Evolutionary conservation across 2,329 filamentous ascomycete genomes (phyloP), one percentile per base, ranked within the genome.

Genomic region (Exophiala calicioides): DNA sequence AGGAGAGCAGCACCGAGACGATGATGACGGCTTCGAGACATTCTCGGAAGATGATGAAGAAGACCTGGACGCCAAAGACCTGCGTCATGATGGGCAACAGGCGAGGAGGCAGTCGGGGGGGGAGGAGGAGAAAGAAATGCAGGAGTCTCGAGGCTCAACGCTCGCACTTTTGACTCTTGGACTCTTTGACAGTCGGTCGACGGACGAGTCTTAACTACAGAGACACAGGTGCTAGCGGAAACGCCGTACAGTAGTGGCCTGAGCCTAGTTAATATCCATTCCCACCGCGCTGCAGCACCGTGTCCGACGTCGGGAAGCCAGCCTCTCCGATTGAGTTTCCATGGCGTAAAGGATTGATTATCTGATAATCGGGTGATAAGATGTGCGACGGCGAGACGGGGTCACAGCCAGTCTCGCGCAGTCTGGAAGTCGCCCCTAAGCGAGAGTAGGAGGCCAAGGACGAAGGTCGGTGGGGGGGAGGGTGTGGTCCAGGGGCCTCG

Each of bases 31-130:
- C 86, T 72, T 95, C 89, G 36, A 95, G 73, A 37, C 82, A 82
- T 71, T 95, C 89, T 63, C 89, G 83, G 65, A 95, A 93, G 69
- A 87, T 83, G 65, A 95, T 87, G 72, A 95, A 90, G 73, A 95
- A 95, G 44, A 95, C 81, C 77, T 85, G 86, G 18, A 89, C 81
- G 52, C 85, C 79, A 66, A 90, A 90, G 46, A 90, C 82, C 64
- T 85, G 80, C 53, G 78, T 75, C 64, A 84, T 82, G 71, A 79
- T 84, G 58, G 47, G 26, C 19, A 6, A 23, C 10, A 44, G 10
- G 30, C 30, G 10, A 29, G 9, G 74, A 87, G n/a, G 12, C 4
- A 18, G 3, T 4, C 21, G 12, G n/a, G 19, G 26, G 9, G 13
- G 7, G 19, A 29, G n/a, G 13, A 12, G 18, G 35, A 15, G 35